Evolutionary conservation across 257 asterid genomes (phyloP).

Genomic region (Cinchona pubescens): DNA sequence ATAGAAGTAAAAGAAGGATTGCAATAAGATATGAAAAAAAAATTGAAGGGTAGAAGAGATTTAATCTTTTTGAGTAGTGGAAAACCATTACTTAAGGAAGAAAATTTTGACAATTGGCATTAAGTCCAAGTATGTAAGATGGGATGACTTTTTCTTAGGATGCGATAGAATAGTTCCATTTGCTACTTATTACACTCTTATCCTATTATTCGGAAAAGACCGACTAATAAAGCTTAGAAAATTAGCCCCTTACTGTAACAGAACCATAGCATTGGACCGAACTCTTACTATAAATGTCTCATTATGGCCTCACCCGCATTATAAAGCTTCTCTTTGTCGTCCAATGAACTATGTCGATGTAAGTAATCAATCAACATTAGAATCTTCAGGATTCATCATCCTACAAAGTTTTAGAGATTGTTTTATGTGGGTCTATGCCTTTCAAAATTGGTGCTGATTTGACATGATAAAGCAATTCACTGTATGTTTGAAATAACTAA

Average conservation of each 20-base stretch:
- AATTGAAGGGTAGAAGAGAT: slow-evolving; percentile 1
- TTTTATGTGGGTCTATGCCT: neutral
- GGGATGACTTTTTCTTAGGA: neutral
- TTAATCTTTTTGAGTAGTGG: slow-evolving; percentile 14
- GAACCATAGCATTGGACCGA: neutral
- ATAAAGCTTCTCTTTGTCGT: neutral
- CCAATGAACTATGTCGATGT: neutral
- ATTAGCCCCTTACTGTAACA: too few relatives aligned
- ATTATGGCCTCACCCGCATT: neutral
- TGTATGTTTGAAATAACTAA: neutral
- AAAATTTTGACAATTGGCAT: slow-evolving; percentile 13
- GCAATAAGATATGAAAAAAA: neutral
- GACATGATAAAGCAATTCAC: neutral
- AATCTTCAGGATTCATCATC: neutral
- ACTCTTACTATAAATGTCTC: neutral
- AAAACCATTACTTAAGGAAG: neutral
- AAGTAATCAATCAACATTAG: neutral
- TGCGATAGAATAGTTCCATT: slow-evolving; percentile 19
- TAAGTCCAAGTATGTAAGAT: neutral
- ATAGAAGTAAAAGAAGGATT: neutral
- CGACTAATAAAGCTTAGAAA: too few relatives aligned
- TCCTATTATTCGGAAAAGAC: too few relatives aligned
- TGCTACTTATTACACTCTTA: neutral
- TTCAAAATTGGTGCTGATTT: neutral
- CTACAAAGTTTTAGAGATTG: neutral